phyloP scores from a whole-genome alignment of 352 stramenopile species.

The Phytophthora multivora region DNA sequence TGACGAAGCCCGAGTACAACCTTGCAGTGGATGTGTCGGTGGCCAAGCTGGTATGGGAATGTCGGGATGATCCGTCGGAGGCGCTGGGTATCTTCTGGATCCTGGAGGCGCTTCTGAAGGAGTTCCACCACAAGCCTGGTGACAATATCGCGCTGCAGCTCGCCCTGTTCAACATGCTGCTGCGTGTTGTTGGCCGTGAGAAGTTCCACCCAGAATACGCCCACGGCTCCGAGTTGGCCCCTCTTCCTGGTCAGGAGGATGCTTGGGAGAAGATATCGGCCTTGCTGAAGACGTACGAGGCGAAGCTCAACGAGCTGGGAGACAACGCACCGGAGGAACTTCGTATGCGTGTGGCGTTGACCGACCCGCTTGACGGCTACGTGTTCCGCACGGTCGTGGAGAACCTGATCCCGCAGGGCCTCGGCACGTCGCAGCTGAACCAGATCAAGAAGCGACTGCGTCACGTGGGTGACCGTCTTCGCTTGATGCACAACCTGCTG shows the following conservation, averaged over 20 bases:
- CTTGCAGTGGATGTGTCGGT: conserved; percentile 76
- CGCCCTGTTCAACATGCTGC: conserved; percentile 86
- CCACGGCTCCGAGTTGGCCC: conserved; percentile 59
- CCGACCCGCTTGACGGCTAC: conserved; percentile 82
- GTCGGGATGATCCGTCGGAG: conserved; percentile 79
- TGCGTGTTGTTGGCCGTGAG: conserved; percentile 81
- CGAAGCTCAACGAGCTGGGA: conserved; percentile 74
- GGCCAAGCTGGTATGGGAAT: conserved; percentile 85
- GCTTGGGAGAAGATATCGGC: conserved; percentile 71
- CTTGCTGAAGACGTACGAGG: conserved; percentile 73
- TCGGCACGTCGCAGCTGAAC: conserved; percentile 86
- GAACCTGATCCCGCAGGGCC: conserved; percentile 79
- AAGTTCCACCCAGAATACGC: conserved; percentile 77
- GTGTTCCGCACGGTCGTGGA: conserved; percentile 89
- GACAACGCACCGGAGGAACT: conserved; percentile 70
- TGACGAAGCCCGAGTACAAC: conserved; percentile 75
- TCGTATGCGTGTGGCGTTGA: conserved; percentile 66
- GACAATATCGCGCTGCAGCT: conserved; percentile 85
- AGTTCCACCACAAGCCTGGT: conserved; percentile 88
- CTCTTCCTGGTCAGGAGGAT: conserved; percentile 74
- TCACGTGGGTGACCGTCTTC: conserved; percentile 83
- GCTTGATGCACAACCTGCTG: conserved; percentile 90
- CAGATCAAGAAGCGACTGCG: conserved; percentile 90
- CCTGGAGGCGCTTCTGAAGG: conserved; percentile 72
- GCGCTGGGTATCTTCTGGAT: conserved; percentile 85